Base-by-base conservation (phyloP, 805 yeast species). In the Ogataea salicorniae region DNA sequence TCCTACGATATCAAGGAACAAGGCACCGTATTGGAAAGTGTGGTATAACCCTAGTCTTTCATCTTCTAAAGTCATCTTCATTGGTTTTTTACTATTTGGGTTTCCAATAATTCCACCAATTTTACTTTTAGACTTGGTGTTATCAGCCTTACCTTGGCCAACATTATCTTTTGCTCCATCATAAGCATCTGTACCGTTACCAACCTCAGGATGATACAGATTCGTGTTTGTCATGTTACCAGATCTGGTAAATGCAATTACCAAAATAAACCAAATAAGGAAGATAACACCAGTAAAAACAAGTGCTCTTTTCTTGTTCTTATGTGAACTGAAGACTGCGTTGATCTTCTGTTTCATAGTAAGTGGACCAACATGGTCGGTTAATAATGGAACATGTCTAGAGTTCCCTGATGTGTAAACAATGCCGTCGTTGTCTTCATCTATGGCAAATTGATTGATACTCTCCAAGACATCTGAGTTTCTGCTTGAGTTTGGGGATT, bases 1-100 rank as follows among this genome's bases (percentile, higher is more conserved):
- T 62, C 60, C 51, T 61, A 51, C 46, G 17, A 48, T 47, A 16
- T 61, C 57, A n/a, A 67, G 46, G 42, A 67, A 64, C 9, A 54
- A 37, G 59, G 47, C 48, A 31, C 48, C 46, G 22, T 54, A 54
- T 3, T 56, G 55, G 48, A 56, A 62, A 2, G 59, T 62, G 46
- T 59, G 61, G 42, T 57, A 68, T 6, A 46, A 26, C 0, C 71
- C 73, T 48, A 44, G 45, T 41, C 70, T 52, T 47, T 55, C 55
- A 23, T 61, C 69, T 5, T 53, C 47, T 18, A 69, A 41, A 13
- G 60, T 52, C 55, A 68, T 52, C 41, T 51, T 51, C 37, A 52
- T 52, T 23, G 47, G 36, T 6, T 44, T 50, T 9, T 39, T 40
- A 31, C 45, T 22, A 40, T 52, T 43, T 41, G 34, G 39, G 15